A percentile compares a stretch with the other conserved stretches of the same genome.
Conservation (phyloP, 345 rosid species). For the Turnera subulata region DNA sequence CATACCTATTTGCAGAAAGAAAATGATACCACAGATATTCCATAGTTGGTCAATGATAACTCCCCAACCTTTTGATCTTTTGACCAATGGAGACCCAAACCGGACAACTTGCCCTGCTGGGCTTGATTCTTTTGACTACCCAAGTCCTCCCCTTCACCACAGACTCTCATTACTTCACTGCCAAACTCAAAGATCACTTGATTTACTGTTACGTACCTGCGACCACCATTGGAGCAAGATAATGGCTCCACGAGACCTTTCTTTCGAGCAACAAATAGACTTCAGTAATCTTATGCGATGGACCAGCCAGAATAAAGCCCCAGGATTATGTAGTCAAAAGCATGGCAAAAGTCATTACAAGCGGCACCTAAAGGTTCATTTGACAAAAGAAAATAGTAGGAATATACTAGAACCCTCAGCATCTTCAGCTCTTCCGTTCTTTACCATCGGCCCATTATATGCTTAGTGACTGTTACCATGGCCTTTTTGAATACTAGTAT, state of each 20-base stretch:
- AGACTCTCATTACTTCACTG: not conserved
- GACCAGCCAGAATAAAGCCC: too few relatives aligned
- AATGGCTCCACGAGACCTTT: not conserved
- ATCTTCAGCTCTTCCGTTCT: too few relatives aligned
- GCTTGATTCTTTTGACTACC: constrained; percentile 12
- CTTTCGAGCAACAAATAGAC: not conserved
- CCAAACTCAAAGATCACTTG: not conserved
- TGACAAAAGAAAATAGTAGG: not conserved
- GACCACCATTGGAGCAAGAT: too few relatives aligned
- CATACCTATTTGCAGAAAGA: too few relatives aligned
- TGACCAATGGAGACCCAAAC: too few relatives aligned
- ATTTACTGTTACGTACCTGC: not conserved
- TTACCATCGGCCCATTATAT: constrained; percentile 11
- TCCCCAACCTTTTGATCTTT: too few relatives aligned
- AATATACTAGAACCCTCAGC: not conserved
- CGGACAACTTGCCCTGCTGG: not conserved
- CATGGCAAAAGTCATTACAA: not conserved
- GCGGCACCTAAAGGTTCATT: not conserved
- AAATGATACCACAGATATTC: too few relatives aligned
- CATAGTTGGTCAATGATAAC: too few relatives aligned
- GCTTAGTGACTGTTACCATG: constrained; percentile 21
- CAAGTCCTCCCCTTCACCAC: not conserved
- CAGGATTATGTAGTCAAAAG: not conserved
- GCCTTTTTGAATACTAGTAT: constrained; percentile 11
- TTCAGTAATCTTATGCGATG: too few relatives aligned